Evolutionary conservation across 2,329 filamentous ascomycete genomes (phyloP), one percentile per base, ranked within the genome.

Genomic region (Beauveria caledonica): DNA sequence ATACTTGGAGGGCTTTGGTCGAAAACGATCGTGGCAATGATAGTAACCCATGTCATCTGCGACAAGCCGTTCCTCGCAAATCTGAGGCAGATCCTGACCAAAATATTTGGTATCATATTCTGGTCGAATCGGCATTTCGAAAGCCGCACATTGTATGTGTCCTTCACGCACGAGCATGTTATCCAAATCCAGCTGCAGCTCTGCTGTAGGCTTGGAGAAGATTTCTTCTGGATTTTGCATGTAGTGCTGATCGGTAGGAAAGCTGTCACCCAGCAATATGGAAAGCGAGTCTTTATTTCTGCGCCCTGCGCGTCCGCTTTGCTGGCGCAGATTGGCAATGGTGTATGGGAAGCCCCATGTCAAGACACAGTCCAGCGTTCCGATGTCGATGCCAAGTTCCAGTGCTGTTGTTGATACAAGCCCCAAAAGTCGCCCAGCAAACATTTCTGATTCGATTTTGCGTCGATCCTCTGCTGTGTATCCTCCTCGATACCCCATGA

Each of bases 141-240:
- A 89, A 2, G 94, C 94, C 0, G 94, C 94, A 68, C 94, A 99
- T 72, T 99, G 94, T 7, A 99, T 80, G 69, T 99, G 94, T 0
- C 92, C 93, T 77, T 97, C 94, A 0, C 94, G 79, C 6, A 97
- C 88, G 4, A 97, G 83, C 77, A 96, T 86, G 66, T 97, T 97
- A 50, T 87, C 81, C n/a, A 99, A 77, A 70, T 99, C 94, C 5
- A 97, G 89, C 69, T 94, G 92, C 2, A 97, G 78, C 71, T 91
- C 89, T 65, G 87, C 89, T 65, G 97, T 96, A 0, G 92, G 92
- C 67, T 90, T 90, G 0, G 89, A 94, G 73, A 97, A 93, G 25
- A 99, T 87, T 72, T 96, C 91, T 63, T 94, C 88, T 0, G 94
- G 94, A 64, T 97, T 96, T 63, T 90, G 86, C 94, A 99, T 99